Percentiles rank a stretch among this genome's conserved stretches.
These are phyloP conservation scores for Penicillium cinerascens DNA, from an alignment of 495 filamentous ascomycete species.

Conservation along the genomic window DNA sequence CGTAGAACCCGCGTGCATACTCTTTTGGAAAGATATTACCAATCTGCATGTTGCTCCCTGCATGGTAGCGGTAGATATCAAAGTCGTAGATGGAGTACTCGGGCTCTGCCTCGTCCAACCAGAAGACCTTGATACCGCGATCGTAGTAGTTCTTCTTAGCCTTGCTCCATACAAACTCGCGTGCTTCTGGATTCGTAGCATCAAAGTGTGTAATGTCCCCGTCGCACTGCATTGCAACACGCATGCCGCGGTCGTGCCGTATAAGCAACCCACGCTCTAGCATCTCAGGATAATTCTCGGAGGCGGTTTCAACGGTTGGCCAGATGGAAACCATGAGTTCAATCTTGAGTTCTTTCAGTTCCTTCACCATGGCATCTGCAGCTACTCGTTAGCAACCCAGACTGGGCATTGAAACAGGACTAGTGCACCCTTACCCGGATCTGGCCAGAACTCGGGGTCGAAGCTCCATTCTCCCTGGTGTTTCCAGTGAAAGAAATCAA, in stretches of 20 bases:
- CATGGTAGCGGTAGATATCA: slow-evolving; percentile 55
- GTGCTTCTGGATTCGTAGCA: slow-evolving; percentile 51
- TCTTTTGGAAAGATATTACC: slow-evolving; percentile 55
- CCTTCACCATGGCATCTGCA: slow-evolving; percentile 51
- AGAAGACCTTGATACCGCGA: slow-evolving; percentile 56
- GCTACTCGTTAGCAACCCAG: neutral
- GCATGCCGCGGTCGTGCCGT: slow-evolving; percentile 50
- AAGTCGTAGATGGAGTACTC: slow-evolving; percentile 59
- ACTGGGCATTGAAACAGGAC: too few relatives aligned
- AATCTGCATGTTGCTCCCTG: slow-evolving; percentile 48
- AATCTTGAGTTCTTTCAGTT: slow-evolving; percentile 48
- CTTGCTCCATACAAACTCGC: slow-evolving; percentile 52
- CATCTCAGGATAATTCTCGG: slow-evolving; percentile 54
- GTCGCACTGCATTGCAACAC: slow-evolving; percentile 49
- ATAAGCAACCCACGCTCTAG: slow-evolving; percentile 50
- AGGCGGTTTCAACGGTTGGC: slow-evolving; percentile 53
- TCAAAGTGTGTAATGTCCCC: slow-evolving; percentile 56
- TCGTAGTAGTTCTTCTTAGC: slow-evolving; percentile 53
- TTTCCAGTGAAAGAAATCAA: slow-evolving; percentile 61
- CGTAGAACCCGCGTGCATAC: slow-evolving; percentile 54
- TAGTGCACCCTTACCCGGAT: slow-evolving; percentile 40
- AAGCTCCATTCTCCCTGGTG: slow-evolving; percentile 59
- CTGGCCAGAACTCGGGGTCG: slow-evolving; percentile 55
- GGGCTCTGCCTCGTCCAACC: slow-evolving; percentile 60
- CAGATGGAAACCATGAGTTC: slow-evolving; percentile 61